Percentiles rank a stretch among this genome's conserved stretches.
Conservation (phyloP, 169 alveolate species). For the Plasmodium falciparum region DNA sequence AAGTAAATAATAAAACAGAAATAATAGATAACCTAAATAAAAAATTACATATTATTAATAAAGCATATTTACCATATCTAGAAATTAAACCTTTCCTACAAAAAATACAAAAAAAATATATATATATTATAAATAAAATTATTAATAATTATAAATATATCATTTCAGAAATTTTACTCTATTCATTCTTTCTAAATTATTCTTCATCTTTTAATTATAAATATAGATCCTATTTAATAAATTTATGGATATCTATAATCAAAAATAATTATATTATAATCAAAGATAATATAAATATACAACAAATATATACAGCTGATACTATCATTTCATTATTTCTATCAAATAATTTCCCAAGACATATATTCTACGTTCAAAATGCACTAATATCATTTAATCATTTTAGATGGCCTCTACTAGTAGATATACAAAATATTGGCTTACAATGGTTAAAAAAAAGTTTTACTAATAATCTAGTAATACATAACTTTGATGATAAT, state of each 20-base stretch:
- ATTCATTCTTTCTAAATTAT: slow-evolving; percentile 66
- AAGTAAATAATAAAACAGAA: slow-evolving; percentile 27
- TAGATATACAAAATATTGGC: slow-evolving; percentile 62
- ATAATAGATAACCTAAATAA: slow-evolving; percentile 40
- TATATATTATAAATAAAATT: slow-evolving; percentile 39
- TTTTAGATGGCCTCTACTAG: slow-evolving; percentile 70
- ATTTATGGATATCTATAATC: slow-evolving; percentile 58
- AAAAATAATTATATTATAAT: slow-evolving; percentile 54
- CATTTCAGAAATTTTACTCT: slow-evolving; percentile 58
- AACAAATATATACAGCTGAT: slow-evolving; percentile 68
- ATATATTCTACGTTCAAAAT: slow-evolving; percentile 70
- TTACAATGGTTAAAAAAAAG: slow-evolving; percentile 69
- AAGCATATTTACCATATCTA: slow-evolving; percentile 44
- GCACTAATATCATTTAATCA: slow-evolving; percentile 68
- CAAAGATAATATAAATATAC: slow-evolving; percentile 46
- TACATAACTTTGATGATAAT: slow-evolving; percentile 75
- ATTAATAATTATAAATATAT: slow-evolving; percentile 64
- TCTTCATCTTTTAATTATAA: slow-evolving; percentile 58
- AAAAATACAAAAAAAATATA: slow-evolving; percentile 57
- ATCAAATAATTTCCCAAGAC: slow-evolving; percentile 73
- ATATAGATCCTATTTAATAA: slow-evolving; percentile 35
- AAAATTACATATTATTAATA: slow-evolving; percentile 60
- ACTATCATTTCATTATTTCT: slow-evolving; percentile 49
- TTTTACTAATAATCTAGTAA: slow-evolving; percentile 54
- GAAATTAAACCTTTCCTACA: slow-evolving; percentile 45